Evolutionary conservation across 2,329 filamentous ascomycete genomes (phyloP), one percentile per base, ranked within the genome.

Genomic region (Monilinia aucupariae): DNA sequence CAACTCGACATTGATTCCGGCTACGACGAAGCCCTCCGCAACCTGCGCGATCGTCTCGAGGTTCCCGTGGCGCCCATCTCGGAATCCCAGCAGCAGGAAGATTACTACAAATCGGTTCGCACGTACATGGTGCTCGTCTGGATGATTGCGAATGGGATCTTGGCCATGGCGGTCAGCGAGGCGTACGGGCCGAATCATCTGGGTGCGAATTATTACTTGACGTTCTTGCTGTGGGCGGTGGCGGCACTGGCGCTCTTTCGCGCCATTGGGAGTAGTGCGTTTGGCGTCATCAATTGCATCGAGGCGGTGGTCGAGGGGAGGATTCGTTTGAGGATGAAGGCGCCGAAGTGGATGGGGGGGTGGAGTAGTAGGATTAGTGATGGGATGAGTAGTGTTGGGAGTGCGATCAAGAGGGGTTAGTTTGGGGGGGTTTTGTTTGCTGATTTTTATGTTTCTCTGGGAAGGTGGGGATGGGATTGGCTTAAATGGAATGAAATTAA

Each of bases 71-170:
- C 82, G 0, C 76, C 79, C 0, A 70, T 85, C 20, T 86, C 84
- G 50, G 93, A 97, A 70, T 80, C 84, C 0, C 94, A 97, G 77
- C 78, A 92, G 77, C 94, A 99, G 76, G 94, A 99, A 76, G 94
- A 99, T 77, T 99, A 99, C 82, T 99, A 99, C 82, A 91, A 92
- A 75, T 91, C 89, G 48, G 94, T 99, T 59, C 87, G 94, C 61
- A 99, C 94, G 0, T 99, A 99, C 85, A 96, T 99, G 87, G 94
- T 99, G 15, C 86, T 96, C 50, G 83, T 87, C 53, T 99, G 94
- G 94, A 91, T 99, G 83, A 83, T 96, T 43, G 85, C 87, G 71
- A 99, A 99, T 75, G 91, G 89, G 4, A 85, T 96, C 64, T 85
- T 99, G 45, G 93, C 91, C 73, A 99, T 99, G 94, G 85, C 89